Base-by-base conservation (phyloP, 805 yeast genomes). In the Cyberlindnera subsufficiens region DNA sequence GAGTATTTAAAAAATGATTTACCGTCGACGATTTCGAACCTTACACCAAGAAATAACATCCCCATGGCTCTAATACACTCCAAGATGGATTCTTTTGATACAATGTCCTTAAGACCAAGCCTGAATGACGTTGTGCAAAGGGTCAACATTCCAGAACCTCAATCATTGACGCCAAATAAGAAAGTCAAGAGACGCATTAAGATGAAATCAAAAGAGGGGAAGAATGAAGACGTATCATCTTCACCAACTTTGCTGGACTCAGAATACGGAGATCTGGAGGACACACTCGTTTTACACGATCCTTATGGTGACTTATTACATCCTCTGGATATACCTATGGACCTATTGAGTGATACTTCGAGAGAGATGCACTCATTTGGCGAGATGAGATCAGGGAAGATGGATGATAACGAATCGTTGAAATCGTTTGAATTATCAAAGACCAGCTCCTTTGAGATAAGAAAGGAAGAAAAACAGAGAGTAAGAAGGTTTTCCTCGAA, bases 261-360 rank as follows among this genome's bases (percentile, higher is more conserved):
- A 16, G 15, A 32, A 8, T 37, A 32, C 30, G 14, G 32, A 20
- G 14, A 43, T 13, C 15, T 16, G 3, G 17, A 39, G 14, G 44
- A 44, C 9, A 31, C 42, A 6, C 37, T 42, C 6, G 31, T 42
- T n/a, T 40, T 42, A n/a, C 25, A 15, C 32, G 39, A 36, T 11
- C 61, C 59, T 8, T 57, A 57, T 27, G 52, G 42, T 19, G 42
- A 49, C 27, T 9, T 53, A 10, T 32, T 45, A 13, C 61, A 55
- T 40, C 60, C 60, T 11, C 20, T 53, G 45, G 61, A 55, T 33
- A 43, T 57, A 7, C 27, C 27, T 22, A 22, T 22, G 27, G 27
- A 22, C 10, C 27, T 22, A 6, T 22, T 11, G 3, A 22, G 27
- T 9, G 10, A 42, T 31, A 9, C 33, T 32, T 8, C 30, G 7